Evolutionary conservation across 164 flowering plant species (phyloP), one percentile per base, ranked within the genome.

Genomic region (Piper longum): DNA sequence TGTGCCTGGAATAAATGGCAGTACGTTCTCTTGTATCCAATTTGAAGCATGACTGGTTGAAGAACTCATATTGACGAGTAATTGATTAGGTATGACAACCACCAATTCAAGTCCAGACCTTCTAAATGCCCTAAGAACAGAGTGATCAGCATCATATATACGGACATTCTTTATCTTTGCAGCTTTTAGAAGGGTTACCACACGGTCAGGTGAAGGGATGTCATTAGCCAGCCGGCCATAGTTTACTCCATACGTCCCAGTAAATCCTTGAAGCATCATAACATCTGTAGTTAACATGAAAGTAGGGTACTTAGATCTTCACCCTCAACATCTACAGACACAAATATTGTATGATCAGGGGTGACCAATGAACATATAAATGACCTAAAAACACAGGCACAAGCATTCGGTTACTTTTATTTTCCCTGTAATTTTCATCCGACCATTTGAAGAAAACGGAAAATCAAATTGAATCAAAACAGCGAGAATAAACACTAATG

Each of bases 221-320:
- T 89, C 87, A 73, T 91, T 83, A 0, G 96, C 87, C 44, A 91
- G 66, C 58, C 88, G 74, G 43, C 96, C 98, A 68, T 91, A 91
- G 74, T 87, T 89, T 59, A 88, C 74, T 51, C 96, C 96, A 58
- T 84, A 89, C 12, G 95, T 89, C 61, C 96, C 91, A 16, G 78
- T 77, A 71, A 82, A 84, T 8, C 82, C 81, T 19, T 75, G 58
- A 43, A 70, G 80, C 54, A 65, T 62, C 64, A 75, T 58, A 40
- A 55, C 44, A 62, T 66, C 76, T 73, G 79, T 65, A 61, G 13
- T 14, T 8, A 60, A 17, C n/a, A 67, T 62, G 77, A 66, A 66
- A 77, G 61, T 43, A 11, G 4, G 7, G 18, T 45, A 26, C 19
- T 45, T 11, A 44, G 52, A 7, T 44, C 13, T 39, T 26, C 14